A percentile compares a stretch with the other conserved stretches of the same genome.
These are phyloP conservation scores for Poa pratensis DNA, from an alignment of 176 grass and related monocot genomes.

Conservation along the genomic window DNA sequence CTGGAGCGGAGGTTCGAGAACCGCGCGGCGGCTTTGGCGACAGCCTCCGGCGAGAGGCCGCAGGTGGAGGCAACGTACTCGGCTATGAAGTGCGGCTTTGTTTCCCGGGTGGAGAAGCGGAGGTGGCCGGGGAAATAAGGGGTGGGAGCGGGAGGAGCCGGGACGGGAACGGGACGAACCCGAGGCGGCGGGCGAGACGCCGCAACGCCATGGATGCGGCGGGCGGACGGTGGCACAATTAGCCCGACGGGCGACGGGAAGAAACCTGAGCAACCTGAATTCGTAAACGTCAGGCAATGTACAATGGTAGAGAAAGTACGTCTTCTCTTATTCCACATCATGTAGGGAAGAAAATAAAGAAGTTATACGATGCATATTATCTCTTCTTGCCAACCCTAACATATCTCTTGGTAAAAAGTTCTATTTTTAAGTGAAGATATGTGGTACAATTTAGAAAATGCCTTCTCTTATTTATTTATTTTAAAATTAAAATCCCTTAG, in stretches of 20 bases:
- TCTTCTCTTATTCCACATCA: too few species aligned
- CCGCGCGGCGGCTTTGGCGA: constrained; percentile 30
- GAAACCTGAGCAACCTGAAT: not conserved
- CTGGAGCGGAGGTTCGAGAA: constrained; percentile 41
- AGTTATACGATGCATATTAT: too few species aligned
- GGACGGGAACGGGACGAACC: not conserved
- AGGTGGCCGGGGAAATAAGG: not conserved
- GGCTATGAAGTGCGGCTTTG: constrained; percentile 44
- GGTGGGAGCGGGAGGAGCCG: not conserved
- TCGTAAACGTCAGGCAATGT: too few species aligned
- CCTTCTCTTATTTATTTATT: too few species aligned
- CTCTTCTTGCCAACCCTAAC: too few species aligned
- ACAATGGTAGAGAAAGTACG: too few species aligned
- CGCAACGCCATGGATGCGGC: constrained; percentile 38
- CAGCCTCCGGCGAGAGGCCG: constrained; percentile 41
- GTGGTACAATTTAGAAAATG: too few species aligned
- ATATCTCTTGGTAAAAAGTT: too few species aligned
- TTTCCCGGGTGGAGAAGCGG: constrained; percentile 1
- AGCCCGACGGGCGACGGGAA: not conserved
- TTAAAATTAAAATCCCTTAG: too few species aligned
- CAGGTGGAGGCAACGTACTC: constrained; percentile 58
- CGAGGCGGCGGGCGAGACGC: constrained; percentile 29
- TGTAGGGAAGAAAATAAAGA: too few species aligned
- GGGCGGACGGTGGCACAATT: not conserved
- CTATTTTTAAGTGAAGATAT: too few species aligned